These are phyloP conservation scores for Pestalotiopsis sp. DNA, from an alignment of 2,329 filamentous ascomycete species.

Conservation along the genomic window DNA sequence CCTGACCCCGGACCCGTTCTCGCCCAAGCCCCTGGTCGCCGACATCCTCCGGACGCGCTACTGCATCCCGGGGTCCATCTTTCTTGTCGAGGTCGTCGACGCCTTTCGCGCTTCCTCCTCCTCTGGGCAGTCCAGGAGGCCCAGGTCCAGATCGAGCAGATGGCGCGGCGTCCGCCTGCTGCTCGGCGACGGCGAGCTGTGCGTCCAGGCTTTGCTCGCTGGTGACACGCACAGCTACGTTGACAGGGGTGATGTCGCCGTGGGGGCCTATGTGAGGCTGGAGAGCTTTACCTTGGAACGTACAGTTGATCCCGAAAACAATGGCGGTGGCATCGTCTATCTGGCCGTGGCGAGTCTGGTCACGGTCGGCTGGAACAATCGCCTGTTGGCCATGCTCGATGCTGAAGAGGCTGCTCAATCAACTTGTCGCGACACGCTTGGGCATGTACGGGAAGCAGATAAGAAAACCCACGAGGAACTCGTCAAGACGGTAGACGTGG, in stretches of 20 bases:
- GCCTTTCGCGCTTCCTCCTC: constrained; percentile 35
- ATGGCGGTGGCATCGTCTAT: constrained; percentile 32
- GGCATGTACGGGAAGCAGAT: not conserved
- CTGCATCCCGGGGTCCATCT: constrained; percentile 49
- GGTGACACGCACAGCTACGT: constrained; percentile 51
- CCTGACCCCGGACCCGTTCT: constrained; percentile 30
- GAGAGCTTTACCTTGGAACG: constrained; percentile 40
- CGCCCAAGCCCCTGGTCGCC: constrained; percentile 43
- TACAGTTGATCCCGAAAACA: not conserved
- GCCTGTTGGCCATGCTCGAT: constrained; percentile 33
- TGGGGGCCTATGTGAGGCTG: constrained; percentile 53
- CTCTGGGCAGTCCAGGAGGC: not conserved
- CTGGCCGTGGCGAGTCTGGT: constrained; percentile 47
- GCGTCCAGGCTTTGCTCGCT: constrained; percentile 54
- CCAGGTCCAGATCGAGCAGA: constrained; percentile 25
- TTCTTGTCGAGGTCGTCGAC: constrained; percentile 52
- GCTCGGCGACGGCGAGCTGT: constrained; percentile 55
- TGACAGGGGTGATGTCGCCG: constrained; percentile 44
- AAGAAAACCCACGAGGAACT: not conserved
- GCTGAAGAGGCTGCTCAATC: not conserved
- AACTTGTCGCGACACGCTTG: too few relatives aligned
- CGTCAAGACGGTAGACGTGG: not conserved
- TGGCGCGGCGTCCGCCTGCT: constrained; percentile 51
- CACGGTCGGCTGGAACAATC: constrained; percentile 51
- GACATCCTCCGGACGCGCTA: constrained; percentile 52